phyloP scores from a whole-genome alignment of 2,329 filamentous ascomycete species.

The Fusarium succisae region DNA sequence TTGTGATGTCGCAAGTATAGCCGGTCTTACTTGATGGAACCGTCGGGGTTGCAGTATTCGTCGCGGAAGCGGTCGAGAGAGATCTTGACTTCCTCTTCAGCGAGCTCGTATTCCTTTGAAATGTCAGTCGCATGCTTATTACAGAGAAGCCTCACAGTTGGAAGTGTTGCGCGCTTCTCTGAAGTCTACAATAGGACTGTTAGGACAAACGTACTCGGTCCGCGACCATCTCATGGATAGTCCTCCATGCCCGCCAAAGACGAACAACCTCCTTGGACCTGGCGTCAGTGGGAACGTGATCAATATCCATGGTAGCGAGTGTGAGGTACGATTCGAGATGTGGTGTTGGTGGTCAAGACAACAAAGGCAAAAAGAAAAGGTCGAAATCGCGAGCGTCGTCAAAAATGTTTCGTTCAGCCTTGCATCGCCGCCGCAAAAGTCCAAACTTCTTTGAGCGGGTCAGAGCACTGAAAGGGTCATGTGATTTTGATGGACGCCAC shows the following conservation, averaged over 20 bases:
- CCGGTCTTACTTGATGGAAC: constrained; percentile 75
- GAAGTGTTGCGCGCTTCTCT: not conserved
- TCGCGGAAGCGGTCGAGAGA: constrained; percentile 81
- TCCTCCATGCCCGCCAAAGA: constrained; percentile 94
- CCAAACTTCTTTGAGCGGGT: constrained; percentile 34
- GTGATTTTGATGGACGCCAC: constrained; percentile 26
- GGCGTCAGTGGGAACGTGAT: constrained; percentile 57
- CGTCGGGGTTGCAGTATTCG: constrained; percentile 77
- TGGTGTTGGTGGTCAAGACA: constrained; percentile 1
- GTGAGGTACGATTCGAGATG: not conserved
- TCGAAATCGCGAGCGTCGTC: constrained; percentile 19
- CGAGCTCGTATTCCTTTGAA: constrained; percentile 86
- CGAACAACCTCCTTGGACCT: constrained; percentile 67
- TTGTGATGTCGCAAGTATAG: not conserved
- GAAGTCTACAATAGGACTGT: constrained; percentile 1
- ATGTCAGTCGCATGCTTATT: constrained; percentile 15
- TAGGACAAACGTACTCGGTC: constrained; percentile 72
- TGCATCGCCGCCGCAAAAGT: constrained; percentile 39
- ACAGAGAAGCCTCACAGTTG: not conserved
- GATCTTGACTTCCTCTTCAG: constrained; percentile 89
- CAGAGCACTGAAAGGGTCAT: constrained; percentile 30
- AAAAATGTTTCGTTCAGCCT: constrained; percentile 45
- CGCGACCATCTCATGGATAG: constrained; percentile 92
- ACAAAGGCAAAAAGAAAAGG: constrained; percentile 12
- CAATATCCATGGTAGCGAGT: constrained; percentile 48